phyloP scores from a whole-genome alignment of 768 basidiomycete species.

The Amylocystis lapponica region DNA sequence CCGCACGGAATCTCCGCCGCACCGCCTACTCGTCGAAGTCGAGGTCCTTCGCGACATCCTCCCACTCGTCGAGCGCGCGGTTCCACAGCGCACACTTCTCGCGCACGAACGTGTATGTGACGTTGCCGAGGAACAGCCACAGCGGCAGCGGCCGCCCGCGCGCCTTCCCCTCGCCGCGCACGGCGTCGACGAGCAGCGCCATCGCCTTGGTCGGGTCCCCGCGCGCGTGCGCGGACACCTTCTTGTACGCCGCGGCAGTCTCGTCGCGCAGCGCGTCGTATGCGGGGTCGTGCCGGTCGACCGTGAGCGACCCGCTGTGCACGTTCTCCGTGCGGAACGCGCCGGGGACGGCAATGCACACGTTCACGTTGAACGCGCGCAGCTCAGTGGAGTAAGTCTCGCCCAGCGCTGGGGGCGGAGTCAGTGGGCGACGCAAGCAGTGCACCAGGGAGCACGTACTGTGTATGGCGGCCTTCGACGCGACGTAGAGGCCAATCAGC shows the following conservation, averaged over 20 bases:
- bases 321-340: constrained; percentile 17
- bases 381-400: constrained; percentile 23
- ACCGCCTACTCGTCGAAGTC: background rate
- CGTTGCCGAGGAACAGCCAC: constrained; percentile 21
- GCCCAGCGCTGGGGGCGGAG: constrained; percentile 11
- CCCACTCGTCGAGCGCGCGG: constrained; percentile 14
- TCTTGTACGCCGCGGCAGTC: background rate
- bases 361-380: constrained; percentile 19
- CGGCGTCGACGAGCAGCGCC: constrained; percentile 20
- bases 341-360: constrained; percentile 22
- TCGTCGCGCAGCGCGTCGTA: constrained; percentile 15
- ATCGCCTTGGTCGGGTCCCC: constrained; percentile 24
- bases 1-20: background rate
- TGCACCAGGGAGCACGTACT: constrained; percentile 7
- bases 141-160: constrained; percentile 14
- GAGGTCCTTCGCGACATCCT: constrained; percentile 8
- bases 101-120: constrained; percentile 18
- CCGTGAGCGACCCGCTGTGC: too few relatives aligned
- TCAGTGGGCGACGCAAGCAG: too few relatives aligned
- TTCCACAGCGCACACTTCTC: constrained; percentile 7
- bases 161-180: constrained; percentile 22
- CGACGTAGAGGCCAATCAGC: constrained; percentile 16
- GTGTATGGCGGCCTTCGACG: constrained; percentile 24
- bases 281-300: constrained; percentile 7
- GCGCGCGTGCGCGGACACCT: constrained; percentile 1